A percentile compares a stretch with the other conserved stretches of the same genome.
Evolutionary conservation across 352 stramenopile species (phyloP).

Genomic region (Globisporangium echinulatum): DNA sequence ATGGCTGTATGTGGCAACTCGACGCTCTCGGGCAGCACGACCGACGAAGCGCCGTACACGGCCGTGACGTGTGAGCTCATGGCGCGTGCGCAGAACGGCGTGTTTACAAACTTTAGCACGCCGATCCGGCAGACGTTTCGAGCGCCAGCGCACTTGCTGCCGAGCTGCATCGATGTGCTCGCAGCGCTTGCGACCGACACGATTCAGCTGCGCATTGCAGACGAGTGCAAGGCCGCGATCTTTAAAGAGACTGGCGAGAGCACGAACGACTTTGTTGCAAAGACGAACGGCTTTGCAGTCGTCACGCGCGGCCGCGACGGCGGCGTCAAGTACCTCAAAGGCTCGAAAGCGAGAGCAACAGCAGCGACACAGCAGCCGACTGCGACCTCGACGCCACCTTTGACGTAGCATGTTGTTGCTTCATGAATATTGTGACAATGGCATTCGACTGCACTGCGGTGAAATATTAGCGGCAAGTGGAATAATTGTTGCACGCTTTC

Average conservation of each 20-base stretch:
- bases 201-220: conserved; percentile 28
- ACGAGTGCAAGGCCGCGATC: conserved; percentile 38
- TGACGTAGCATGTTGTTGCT: not conserved
- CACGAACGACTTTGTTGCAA: conserved; percentile 42
- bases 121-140: conserved; percentile 52
- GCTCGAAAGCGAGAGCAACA: not conserved
- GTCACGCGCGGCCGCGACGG: conserved; percentile 49
- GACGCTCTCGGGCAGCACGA: conserved; percentile 23
- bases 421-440: not conserved
- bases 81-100: conserved; percentile 57
- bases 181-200: conserved; percentile 35
- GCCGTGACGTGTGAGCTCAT: conserved; percentile 65
- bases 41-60: conserved; percentile 34
- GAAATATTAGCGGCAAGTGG: too few species aligned
- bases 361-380: not conserved
- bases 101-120: conserved; percentile 68
- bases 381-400: too few species aligned
- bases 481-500: too few species aligned
- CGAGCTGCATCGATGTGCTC: conserved; percentile 47
- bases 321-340: conserved; percentile 37
- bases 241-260: conserved; percentile 50
- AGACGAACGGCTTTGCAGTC: conserved; percentile 46
- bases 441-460: too few species aligned
- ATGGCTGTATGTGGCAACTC: conserved; percentile 48
- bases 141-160: conserved; percentile 30